Percentiles rank a stretch among this genome's conserved stretches.
Evolutionary conservation across 1,139 yeast genomes (phyloP).

Genomic region (Sugiyamaella pinicola): DNA sequence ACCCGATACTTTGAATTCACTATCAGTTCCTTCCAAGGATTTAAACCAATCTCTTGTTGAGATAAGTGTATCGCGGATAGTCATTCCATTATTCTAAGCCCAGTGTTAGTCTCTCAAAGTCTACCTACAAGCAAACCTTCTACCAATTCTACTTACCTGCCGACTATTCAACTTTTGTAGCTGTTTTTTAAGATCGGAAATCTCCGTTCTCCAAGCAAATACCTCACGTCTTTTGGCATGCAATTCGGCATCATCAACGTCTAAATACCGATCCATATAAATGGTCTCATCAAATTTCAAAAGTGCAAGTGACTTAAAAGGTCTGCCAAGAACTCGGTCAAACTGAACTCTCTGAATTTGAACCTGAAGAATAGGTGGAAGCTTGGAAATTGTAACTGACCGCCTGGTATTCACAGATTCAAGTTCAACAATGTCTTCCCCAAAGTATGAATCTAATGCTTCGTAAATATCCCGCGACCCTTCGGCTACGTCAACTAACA

Average conservation of each 20-base stretch:
- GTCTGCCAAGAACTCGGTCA: constrained; percentile 69
- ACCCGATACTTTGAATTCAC: constrained; percentile 24
- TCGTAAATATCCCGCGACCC: constrained; percentile 89
- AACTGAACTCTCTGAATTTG: constrained; percentile 94
- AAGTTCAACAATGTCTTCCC: constrained; percentile 68
- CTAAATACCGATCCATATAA: constrained; percentile 86
- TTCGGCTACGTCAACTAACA: constrained; percentile 82
- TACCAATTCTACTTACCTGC: constrained; percentile 28
- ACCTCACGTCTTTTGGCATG: constrained; percentile 59
- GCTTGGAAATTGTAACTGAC: constrained; percentile 64
- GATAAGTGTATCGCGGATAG: constrained; percentile 41
- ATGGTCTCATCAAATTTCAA: constrained; percentile 76
- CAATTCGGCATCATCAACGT: constrained; percentile 62
- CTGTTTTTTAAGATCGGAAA: constrained; percentile 49
- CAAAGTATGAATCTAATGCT: constrained; percentile 82
- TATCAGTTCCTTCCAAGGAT: constrained; percentile 25
- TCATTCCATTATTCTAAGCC: constrained; percentile 31
- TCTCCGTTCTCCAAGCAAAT: constrained; percentile 62
- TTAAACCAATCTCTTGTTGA: constrained; percentile 61
- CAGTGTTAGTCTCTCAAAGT: constrained; percentile 2
- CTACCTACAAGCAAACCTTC: neutral
- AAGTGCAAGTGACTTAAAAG: constrained; percentile 81
- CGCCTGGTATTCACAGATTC: constrained; percentile 72
- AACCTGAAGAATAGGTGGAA: constrained; percentile 83
- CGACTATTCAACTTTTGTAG: constrained; percentile 50